Base-by-base conservation (phyloP, 2,329 filamentous ascomycete genomes). In the Aureobasidium mangrovei region DNA sequence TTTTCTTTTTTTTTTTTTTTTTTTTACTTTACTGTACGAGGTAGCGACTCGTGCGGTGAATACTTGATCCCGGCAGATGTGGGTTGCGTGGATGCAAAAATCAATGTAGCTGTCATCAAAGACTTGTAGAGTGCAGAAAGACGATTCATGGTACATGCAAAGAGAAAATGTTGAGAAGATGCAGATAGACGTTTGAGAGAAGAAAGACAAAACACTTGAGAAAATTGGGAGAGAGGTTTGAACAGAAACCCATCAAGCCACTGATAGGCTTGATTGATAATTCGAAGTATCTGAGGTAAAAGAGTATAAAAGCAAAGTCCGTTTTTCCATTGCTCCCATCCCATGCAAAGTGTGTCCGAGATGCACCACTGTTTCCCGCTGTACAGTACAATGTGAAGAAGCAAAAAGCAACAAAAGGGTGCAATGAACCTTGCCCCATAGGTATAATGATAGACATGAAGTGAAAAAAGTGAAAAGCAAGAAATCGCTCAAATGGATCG, bases 371-470 rank as follows among this genome's bases (percentile, higher is more conserved):
- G 18, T 18, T 18, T 18, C 18, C 18, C 47, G 47, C 47, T 51
- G 47, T 51, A 51, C 28, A 51, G 47, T 41, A 51, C 36, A 51
- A 18, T 18, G 18, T 18, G 46, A 48, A 48, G 33, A 48, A 26
- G 26, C 46, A 27, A 24, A 2, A 47, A 47, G 33, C 33, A 48
- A 40, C 39, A 36, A 32, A 36, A 27, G 27, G 18, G 35, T n/a
- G 46, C 7, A 43, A 51, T 28, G 27, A 51, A 53, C 39, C 49
- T 44, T 44, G 39, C 31, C 39, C 10, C 32, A 53, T 39, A 53
- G 49, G 40, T 53, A 18, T 36, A 53, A 53, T 29, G 49, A 53
- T 53, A 44, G 49, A 53, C 49, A 53, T 53, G 49, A 53, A 53
- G 40, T 44, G 49, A 53, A 53, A 40, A 12, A 40, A 5, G n/a